Conservation (phyloP, 495 filamentous ascomycete genomes). For the Penicillium bovifimosum region DNA sequence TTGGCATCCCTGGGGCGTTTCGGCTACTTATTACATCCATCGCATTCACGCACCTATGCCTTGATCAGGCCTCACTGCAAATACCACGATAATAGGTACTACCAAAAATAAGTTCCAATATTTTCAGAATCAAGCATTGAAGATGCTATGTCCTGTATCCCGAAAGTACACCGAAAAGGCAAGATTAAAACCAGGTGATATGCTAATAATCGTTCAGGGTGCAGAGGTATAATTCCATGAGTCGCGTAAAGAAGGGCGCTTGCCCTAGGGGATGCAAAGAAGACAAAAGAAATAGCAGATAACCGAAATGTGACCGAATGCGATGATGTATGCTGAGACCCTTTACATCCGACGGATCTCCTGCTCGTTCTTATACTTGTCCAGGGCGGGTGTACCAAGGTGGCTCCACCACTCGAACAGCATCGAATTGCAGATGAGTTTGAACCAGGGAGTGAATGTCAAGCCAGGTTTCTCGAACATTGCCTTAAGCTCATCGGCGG, state of each 20-base stretch:
- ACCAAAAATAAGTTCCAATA: neutral
- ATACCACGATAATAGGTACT: neutral
- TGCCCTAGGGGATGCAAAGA: neutral
- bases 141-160: neutral
- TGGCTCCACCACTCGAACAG: slow-evolving; percentile 98
- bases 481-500: slow-evolving; percentile 70
- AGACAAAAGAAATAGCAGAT: neutral
- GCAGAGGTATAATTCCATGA: slow-evolving; percentile 12
- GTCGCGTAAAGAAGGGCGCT: neutral
- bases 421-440: slow-evolving; percentile 96
- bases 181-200: neutral
- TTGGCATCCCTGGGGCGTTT: neutral
- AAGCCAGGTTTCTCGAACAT: slow-evolving; percentile 78
- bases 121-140: neutral
- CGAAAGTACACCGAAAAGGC: neutral
- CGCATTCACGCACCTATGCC: neutral
- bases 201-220: neutral
- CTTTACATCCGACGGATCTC: slow-evolving; percentile 80
- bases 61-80: neutral
- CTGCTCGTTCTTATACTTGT: slow-evolving; percentile 80
- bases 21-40: neutral
- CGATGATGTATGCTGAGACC: neutral
- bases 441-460: slow-evolving; percentile 98
- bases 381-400: slow-evolving; percentile 66
- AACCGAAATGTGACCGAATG: neutral